phyloP scores from a whole-genome alignment of 2,329 filamentous ascomycete genomes.

The Trichothecium sympodiale region DNA sequence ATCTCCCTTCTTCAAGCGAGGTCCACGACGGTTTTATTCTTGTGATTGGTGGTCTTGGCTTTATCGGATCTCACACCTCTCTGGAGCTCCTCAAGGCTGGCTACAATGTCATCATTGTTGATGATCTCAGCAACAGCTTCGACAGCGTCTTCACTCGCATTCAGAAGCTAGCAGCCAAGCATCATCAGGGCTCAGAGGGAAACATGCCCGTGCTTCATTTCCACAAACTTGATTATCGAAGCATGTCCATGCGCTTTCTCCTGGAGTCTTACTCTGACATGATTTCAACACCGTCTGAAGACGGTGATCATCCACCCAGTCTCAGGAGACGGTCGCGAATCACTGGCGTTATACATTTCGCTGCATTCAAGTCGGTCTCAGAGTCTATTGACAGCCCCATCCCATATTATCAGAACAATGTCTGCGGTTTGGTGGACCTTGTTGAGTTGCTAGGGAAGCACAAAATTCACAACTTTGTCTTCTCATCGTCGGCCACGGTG shows the following conservation, averaged over 20 bases:
- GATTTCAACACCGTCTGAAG: slow-evolving; percentile 4
- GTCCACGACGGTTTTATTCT: slow-evolving; percentile 20
- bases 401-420: slow-evolving; percentile 58
- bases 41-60: slow-evolving; percentile 42
- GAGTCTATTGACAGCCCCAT: slow-evolving; percentile 51
- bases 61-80: slow-evolving; percentile 44
- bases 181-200: slow-evolving; percentile 12
- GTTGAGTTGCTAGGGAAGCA: slow-evolving; percentile 44
- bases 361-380: slow-evolving; percentile 54
- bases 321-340: slow-evolving; percentile 32
- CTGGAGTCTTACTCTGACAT: slow-evolving; percentile 22
- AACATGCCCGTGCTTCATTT: slow-evolving; percentile 19
- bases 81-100: slow-evolving; percentile 41
- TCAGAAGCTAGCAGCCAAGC: slow-evolving; percentile 14
- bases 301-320: neutral
- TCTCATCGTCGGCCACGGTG: slow-evolving; percentile 57
- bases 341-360: slow-evolving; percentile 57
- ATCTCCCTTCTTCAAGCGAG: slow-evolving; percentile 4
- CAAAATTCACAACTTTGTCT: slow-evolving; percentile 54
- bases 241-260: slow-evolving; percentile 23
- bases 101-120: slow-evolving; percentile 39
- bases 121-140: slow-evolving; percentile 33
- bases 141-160: slow-evolving; percentile 17
- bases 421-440: slow-evolving; percentile 51
- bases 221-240: slow-evolving; percentile 26